A percentile compares a stretch with the other conserved stretches of the same genome.
Evolutionary conservation across 2,329 filamentous ascomycete species (phyloP).

Genomic region (Diaporthe vexans): DNA sequence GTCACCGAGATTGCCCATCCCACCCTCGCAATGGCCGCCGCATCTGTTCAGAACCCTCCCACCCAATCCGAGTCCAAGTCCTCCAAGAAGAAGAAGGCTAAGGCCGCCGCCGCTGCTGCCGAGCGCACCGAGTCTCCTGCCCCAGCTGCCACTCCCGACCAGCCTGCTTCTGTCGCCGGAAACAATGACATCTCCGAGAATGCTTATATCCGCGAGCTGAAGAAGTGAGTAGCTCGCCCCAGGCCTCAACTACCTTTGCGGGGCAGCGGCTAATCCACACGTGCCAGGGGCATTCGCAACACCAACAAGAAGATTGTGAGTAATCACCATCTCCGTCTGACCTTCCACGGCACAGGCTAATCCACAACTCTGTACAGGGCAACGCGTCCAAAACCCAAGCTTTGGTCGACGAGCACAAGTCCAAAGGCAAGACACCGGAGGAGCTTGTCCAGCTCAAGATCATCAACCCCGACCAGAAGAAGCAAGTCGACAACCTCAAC

Average conservation of each 20-base stretch:
- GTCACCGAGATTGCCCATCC: slow-evolving; percentile 30
- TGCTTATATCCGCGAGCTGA: slow-evolving; percentile 86
- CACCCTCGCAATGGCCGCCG: slow-evolving; percentile 72
- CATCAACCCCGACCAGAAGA: slow-evolving; percentile 86
- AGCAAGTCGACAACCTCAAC: slow-evolving; percentile 83
- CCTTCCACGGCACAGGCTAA: slow-evolving; percentile 32
- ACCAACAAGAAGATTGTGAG: slow-evolving; percentile 94
- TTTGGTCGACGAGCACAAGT: slow-evolving; percentile 77
- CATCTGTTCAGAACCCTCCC: slow-evolving; percentile 74
- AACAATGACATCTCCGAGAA: slow-evolving; percentile 77
- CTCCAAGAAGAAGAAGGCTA: slow-evolving; percentile 78
- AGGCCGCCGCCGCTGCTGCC: slow-evolving; percentile 50
- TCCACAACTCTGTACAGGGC: slow-evolving; percentile 59
- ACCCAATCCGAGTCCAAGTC: slow-evolving; percentile 74
- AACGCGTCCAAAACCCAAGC: slow-evolving; percentile 80
- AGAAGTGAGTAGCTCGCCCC: slow-evolving; percentile 75
- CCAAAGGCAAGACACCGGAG: slow-evolving; percentile 77
- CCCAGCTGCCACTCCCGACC: slow-evolving; percentile 64
- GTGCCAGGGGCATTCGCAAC: slow-evolving; percentile 85
- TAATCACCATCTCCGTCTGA: slow-evolving; percentile 44
- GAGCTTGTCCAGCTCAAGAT: slow-evolving; percentile 79
- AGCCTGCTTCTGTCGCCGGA: slow-evolving; percentile 62
- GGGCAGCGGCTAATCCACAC: background rate
- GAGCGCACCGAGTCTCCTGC: slow-evolving; percentile 69
- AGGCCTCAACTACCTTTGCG: background rate